Conservation (phyloP, 2,329 filamentous ascomycete genomes). For the Septoria linicola region DNA sequence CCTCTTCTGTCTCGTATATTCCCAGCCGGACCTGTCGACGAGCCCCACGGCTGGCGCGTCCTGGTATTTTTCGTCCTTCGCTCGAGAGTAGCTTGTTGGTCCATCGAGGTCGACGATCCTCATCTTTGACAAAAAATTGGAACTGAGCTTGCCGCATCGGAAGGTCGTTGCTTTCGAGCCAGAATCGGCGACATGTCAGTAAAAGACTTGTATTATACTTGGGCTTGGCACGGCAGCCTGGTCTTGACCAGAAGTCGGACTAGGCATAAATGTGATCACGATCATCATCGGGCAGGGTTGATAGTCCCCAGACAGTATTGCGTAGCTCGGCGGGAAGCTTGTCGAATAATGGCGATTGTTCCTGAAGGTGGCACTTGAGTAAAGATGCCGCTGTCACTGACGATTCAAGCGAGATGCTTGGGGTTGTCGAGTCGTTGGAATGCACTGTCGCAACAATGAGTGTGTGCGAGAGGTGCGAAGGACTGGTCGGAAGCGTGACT, state of each 20-base stretch:
- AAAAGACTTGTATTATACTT: conserved; percentile 7
- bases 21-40: too few species aligned
- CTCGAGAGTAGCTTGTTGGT: too few species aligned
- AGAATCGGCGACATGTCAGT: conserved; percentile 6
- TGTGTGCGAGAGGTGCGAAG: too few species aligned
- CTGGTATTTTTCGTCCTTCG: too few species aligned
- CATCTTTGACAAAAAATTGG: conserved; percentile 7
- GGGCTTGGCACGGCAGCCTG: conserved; percentile 10
- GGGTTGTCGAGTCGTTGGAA: too few species aligned
- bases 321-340: conserved; percentile 11
- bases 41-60: too few species aligned
- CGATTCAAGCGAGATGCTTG: neutral
- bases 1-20: neutral
- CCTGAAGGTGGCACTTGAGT: conserved; percentile 12
- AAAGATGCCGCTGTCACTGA: conserved; percentile 3
- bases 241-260: conserved; percentile 14
- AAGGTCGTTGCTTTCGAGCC: conserved; percentile 14
- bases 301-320: conserved; percentile 7
- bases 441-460: too few species aligned
- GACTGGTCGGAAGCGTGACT: too few species aligned
- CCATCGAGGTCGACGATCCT: conserved; percentile 8
- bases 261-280: neutral
- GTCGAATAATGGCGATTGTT: conserved; percentile 11
- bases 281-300: conserved; percentile 5
- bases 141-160: conserved; percentile 4